Percentiles rank a stretch among this genome's conserved stretches.
Evolutionary conservation across 345 rosid species (phyloP).

Genomic region (Euphorbia pulcherrima): DNA sequence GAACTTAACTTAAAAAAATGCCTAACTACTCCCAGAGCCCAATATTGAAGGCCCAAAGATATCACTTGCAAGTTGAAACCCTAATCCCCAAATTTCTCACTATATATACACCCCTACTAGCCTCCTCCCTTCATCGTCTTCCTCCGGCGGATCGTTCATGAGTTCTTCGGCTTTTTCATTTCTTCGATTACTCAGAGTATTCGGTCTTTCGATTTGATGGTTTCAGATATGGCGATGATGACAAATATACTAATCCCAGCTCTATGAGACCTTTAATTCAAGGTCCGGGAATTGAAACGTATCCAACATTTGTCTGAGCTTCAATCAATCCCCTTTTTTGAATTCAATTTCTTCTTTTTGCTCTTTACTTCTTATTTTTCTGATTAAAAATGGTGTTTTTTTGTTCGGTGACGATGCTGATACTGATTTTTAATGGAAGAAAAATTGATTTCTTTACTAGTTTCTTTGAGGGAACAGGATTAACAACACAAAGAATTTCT

Average conservation of each 20-base stretch:
- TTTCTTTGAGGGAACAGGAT: neutral
- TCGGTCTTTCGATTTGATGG: too few relatives aligned
- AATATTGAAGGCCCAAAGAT: too few relatives aligned
- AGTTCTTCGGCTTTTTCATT: neutral
- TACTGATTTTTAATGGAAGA: neutral
- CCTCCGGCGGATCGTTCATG: too few relatives aligned
- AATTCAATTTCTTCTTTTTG: too few relatives aligned
- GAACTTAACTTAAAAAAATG: too few relatives aligned
- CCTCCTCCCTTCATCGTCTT: neutral
- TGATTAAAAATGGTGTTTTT: too few relatives aligned
- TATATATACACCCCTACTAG: neutral
- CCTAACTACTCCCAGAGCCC: too few relatives aligned
- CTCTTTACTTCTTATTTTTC: too few relatives aligned
- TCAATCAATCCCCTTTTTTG: too few relatives aligned
- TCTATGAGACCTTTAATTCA: constrained; percentile 23
- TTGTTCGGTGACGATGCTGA: neutral
- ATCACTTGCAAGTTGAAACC: too few relatives aligned
- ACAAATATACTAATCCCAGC: constrained; percentile 24
- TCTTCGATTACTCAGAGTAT: too few relatives aligned
- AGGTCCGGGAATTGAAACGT: constrained; percentile 19
- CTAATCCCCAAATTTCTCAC: neutral
- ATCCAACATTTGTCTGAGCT: constrained; percentile 23
- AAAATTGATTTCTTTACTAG: neutral
- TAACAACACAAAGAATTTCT: too few relatives aligned
- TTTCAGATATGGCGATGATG: constrained; percentile 5